Conservation (phyloP, 2,329 filamentous ascomycete genomes). For the Pezicula rhizophila region DNA sequence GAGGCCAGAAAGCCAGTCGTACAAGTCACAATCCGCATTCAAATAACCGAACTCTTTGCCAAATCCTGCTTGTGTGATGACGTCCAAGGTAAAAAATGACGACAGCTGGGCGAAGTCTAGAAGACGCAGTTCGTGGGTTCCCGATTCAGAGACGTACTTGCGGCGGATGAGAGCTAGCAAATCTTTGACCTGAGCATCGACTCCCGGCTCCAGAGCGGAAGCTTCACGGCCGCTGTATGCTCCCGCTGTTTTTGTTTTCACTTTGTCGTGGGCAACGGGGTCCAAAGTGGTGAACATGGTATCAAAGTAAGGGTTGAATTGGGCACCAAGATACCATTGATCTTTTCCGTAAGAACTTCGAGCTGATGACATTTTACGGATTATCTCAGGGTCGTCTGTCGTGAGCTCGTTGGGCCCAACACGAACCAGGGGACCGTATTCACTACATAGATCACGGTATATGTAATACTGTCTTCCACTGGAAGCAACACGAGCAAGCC, state of each 20-base stretch:
- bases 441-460: background rate
- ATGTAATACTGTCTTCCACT: background rate
- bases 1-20: background rate
- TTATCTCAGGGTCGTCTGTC: background rate
- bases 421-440: constrained; percentile 11
- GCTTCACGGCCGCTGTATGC: background rate
- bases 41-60: background rate
- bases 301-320: background rate
- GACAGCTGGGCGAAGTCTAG: background rate
- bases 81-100: background rate
- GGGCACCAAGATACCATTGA: background rate
- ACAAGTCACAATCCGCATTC: background rate
- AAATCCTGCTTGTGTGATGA: background rate
- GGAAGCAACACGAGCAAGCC: background rate
- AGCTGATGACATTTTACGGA: background rate
- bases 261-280: background rate
- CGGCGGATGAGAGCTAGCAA: background rate
- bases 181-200: background rate
- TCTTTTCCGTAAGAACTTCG: background rate
- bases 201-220: background rate
- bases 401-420: constrained; percentile 21
- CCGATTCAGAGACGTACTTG: background rate
- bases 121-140: background rate
- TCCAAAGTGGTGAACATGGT: background rate
- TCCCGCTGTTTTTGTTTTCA: background rate